Evolutionary conservation across 257 asterid species (phyloP).

Genomic region (Lavandula angustifolia): DNA sequence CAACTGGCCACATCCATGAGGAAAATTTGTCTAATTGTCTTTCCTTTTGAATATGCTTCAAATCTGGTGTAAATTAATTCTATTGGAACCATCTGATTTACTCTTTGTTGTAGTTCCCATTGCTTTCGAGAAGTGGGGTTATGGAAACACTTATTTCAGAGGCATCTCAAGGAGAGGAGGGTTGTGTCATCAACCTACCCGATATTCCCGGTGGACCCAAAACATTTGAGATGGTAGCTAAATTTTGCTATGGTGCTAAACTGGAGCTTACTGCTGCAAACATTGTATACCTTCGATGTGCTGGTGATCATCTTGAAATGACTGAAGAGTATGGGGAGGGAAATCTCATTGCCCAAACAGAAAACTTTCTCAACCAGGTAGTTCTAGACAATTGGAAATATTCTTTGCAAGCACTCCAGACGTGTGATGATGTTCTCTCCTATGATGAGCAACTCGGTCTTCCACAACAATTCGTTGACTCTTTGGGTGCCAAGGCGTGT

Average conservation of each 20-base stretch:
- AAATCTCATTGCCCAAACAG: conserved; percentile 77
- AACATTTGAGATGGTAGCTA: conserved; percentile 88
- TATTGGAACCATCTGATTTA: background rate
- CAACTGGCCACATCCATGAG: background rate
- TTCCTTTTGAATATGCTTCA: background rate
- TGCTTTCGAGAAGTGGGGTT: conserved; percentile 93
- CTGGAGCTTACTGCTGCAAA: conserved; percentile 92
- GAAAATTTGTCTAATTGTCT: background rate
- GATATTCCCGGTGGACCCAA: conserved; percentile 84
- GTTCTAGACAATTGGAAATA: conserved; percentile 78
- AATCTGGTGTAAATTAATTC: background rate
- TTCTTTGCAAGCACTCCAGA: conserved; percentile 80
- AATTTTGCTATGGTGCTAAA: conserved; percentile 91
- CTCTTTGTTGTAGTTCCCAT: conserved; percentile 65
- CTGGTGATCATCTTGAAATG: conserved; percentile 91
- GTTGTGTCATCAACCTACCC: conserved; percentile 53
- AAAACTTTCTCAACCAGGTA: conserved; percentile 72
- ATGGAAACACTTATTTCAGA: conserved; percentile 83
- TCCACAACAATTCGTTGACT: conserved; percentile 74
- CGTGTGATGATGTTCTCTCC: conserved; percentile 69
- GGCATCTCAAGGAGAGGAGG: conserved; percentile 71
- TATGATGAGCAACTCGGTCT: conserved; percentile 70
- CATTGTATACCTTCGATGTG: conserved; percentile 83
- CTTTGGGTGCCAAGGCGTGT: conserved; percentile 74
- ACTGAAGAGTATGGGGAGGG: conserved; percentile 91